Conservation (phyloP, 2,329 filamentous ascomycete species). For the Cylindrodendrum hubeiense region DNA sequence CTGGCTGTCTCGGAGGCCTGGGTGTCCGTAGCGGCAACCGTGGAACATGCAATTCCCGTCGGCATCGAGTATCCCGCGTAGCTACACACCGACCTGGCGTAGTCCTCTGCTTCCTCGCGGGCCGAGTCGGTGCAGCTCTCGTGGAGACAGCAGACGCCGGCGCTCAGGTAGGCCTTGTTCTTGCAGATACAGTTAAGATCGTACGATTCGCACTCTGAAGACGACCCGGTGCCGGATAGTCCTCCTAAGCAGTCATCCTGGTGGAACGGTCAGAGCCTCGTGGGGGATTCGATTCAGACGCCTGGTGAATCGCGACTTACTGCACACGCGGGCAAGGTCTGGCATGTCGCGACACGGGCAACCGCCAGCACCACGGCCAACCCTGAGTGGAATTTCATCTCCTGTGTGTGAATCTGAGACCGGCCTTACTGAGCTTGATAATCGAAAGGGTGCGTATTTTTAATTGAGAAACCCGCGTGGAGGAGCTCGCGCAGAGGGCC, state of each 20-base stretch:
- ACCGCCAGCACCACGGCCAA: slow-evolving; percentile 1
- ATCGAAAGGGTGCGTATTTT: not conserved
- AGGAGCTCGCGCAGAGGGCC: not conserved
- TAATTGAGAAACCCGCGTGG: not conserved
- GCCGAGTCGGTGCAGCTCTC: slow-evolving; percentile 17
- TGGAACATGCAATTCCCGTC: not conserved
- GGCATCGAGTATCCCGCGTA: not conserved
- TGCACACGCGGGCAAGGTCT: slow-evolving; percentile 10
- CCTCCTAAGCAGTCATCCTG: not conserved
- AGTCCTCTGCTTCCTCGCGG: slow-evolving; percentile 2
- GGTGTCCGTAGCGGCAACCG: not conserved
- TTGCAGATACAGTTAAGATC: slow-evolving; percentile 20
- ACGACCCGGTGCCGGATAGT: not conserved
- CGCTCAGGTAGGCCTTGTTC: not conserved
- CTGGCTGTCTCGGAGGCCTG: not conserved
- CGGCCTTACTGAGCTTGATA: not conserved
- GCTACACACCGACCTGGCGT: not conserved
- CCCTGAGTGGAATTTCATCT: slow-evolving; percentile 8
- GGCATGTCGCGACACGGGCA: not conserved
- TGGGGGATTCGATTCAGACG: not conserved
- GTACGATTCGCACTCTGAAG: slow-evolving; percentile 6
- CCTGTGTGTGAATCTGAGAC: not conserved
- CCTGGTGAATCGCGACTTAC: slow-evolving; percentile 8
- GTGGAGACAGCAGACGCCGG: slow-evolving; percentile 18
- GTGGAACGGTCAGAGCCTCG: not conserved